Percentiles rank a stretch among this genome's conserved stretches.
Evolutionary conservation across 495 filamentous ascomycete genomes (phyloP).

Genomic region (Aspergillus affinis): DNA sequence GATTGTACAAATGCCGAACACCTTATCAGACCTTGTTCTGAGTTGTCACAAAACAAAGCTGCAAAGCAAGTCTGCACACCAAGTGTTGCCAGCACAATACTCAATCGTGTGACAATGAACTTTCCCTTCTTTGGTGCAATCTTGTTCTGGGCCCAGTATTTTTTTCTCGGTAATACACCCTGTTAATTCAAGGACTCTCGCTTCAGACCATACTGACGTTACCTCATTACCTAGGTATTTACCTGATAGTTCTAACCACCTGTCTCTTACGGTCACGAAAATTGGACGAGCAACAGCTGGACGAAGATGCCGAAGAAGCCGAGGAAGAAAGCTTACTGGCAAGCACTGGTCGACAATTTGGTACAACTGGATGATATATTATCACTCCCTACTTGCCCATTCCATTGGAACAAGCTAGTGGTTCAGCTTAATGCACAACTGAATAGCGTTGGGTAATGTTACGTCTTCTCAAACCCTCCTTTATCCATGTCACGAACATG

Average conservation of each 20-base stretch:
- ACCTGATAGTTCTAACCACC: constrained; percentile 72
- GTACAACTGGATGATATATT: constrained; percentile 87
- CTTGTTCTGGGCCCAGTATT: constrained; percentile 93
- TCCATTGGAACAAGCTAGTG: not conserved
- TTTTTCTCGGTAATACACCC: constrained; percentile 64
- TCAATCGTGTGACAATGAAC: constrained; percentile 91
- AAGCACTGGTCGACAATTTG: constrained; percentile 73
- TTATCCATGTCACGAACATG: not conserved
- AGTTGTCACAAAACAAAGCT: constrained; percentile 57
- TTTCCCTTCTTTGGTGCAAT: constrained; percentile 95
- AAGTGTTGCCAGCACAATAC: constrained; percentile 83
- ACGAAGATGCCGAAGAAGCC: constrained; percentile 89
- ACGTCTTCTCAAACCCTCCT: not conserved
- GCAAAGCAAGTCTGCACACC: constrained; percentile 83
- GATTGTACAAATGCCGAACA: constrained; percentile 74
- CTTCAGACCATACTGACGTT: constrained; percentile 16
- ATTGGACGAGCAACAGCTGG: constrained; percentile 68
- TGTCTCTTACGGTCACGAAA: constrained; percentile 77
- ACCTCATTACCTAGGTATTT: constrained; percentile 51
- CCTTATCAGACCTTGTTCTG: constrained; percentile 77
- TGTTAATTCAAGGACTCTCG: not conserved
- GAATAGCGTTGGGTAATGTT: not conserved
- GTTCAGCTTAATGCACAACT: not conserved
- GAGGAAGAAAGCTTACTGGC: constrained; percentile 92
- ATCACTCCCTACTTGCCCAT: constrained; percentile 50